Base-by-base conservation (phyloP, 345 rosid genomes). In the Gossypium australe region DNA sequence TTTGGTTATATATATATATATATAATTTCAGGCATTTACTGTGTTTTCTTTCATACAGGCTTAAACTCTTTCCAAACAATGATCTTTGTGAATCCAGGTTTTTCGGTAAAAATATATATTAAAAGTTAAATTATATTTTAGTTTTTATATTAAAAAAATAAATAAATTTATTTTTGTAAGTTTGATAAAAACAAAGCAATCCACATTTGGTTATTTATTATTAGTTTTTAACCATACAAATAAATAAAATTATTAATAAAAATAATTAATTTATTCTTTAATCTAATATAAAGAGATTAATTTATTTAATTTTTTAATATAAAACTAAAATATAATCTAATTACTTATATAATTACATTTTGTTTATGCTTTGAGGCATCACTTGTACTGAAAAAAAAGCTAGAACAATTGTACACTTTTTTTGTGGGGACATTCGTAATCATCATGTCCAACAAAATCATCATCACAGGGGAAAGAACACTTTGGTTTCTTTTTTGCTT, bases 381-480 rank as follows among this genome's bases (percentile, higher is more conserved):
- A 41, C 38, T 34, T 53, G 18, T n/a, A 71, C 11, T 11, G 51
- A 41, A 27, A 55, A 53, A 71, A 27, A 69, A 45, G 14, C 7
- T 34, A 43, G 12, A 67, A 51, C 72, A 78, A 16, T 78, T 67
- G 61, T 8, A 47, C 43, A 47, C 38, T 73, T 5, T 34, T 7
- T 34, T 76, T 0, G 80, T 75, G 80, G 86, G 77, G 78, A 73
- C 86, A 81, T 57, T 14, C 45, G 9, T 44, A 70, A 81, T 80
- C 62, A 81, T 80, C 41, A 22, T 79, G 83, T 73, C 76, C 13
- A 71, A 56, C 63, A 79, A 34, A 47, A 58, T 76, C 82, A 81
- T 84, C 68, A 84, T 82, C 79, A 64, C 53, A 24, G 9, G 34
- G 27, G 22, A 20, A 2, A 60, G 9, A 14, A 11, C 1, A 4